Conservation (phyloP, 1,284 basidiomycete genomes). For the Macrocystidia cucumis region DNA sequence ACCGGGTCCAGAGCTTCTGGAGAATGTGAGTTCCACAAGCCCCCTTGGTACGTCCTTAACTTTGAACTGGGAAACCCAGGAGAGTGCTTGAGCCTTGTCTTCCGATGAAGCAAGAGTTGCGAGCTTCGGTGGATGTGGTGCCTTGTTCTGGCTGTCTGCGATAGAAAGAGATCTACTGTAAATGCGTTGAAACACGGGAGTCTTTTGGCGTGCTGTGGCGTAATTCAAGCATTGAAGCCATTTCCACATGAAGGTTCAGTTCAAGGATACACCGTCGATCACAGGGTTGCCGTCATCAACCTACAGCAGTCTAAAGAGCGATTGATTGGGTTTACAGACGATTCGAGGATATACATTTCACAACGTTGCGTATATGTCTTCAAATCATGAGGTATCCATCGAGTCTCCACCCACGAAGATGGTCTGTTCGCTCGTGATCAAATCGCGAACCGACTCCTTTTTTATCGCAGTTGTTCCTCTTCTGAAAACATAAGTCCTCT, state of each 20-base stretch:
- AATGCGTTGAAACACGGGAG: no score
- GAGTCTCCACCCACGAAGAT: conserved; percentile 50
- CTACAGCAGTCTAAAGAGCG: no score
- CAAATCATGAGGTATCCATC: conserved; percentile 62
- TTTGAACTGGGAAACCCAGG: conserved; percentile 46
- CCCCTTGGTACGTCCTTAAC: conserved; percentile 32
- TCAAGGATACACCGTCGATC: no score
- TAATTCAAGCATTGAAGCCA: no score
- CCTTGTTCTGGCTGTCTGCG: no score
- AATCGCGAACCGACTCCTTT: conserved; percentile 65
- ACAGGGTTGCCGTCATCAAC: no score
- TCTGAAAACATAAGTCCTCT: conserved; percentile 79
- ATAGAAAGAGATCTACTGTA: no score
- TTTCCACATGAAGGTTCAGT: no score
- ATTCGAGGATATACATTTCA: no score
- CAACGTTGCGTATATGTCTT: no score
- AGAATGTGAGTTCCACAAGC: conserved; percentile 53
- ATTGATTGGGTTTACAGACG: no score
- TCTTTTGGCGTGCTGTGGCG: no score
- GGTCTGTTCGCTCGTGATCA: conserved; percentile 70
- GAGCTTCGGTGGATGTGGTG: conserved; percentile 15
- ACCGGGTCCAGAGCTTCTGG: conserved; percentile 72
- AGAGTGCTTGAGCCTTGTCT: conserved; percentile 35
- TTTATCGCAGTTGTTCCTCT: conserved; percentile 86
- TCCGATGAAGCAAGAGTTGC: conserved; percentile 21